phyloP scores from a whole-genome alignment of 768 basidiomycete genomes.

The Amanita thiersii region DNA sequence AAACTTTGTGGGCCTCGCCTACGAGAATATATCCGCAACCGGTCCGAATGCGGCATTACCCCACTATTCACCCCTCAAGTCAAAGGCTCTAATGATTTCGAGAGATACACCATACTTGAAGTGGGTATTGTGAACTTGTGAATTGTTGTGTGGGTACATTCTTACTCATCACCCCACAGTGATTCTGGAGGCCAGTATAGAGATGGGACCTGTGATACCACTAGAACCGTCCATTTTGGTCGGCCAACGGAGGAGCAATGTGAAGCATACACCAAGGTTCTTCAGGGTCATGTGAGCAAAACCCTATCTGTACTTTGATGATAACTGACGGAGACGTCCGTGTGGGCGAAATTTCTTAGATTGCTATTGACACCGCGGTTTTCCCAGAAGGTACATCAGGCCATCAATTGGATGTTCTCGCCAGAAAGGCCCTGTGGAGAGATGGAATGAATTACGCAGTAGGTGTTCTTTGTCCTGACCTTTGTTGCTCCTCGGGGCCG shows the following conservation, averaged over 20 bases:
- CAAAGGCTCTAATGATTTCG: conserved; percentile 64
- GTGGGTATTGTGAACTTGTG: conserved; percentile 39
- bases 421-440: conserved; percentile 83
- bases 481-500: too few species aligned
- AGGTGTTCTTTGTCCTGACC: conserved; percentile 7
- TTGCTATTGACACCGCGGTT: conserved; percentile 82
- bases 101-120: conserved; percentile 82
- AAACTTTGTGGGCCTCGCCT: conserved; percentile 78
- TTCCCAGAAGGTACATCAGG: conserved; percentile 92
- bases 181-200: conserved; percentile 89
- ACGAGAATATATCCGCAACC: conserved; percentile 83
- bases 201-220: conserved; percentile 87
- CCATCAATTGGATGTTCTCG: conserved; percentile 75
- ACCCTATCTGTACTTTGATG: conserved; percentile 10
- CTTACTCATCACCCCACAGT: conserved; percentile 28
- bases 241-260: conserved; percentile 79
- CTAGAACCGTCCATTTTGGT: conserved; percentile 80
- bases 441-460: conserved; percentile 79
- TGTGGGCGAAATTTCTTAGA: conserved; percentile 35
- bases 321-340: conserved; percentile 11
- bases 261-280: conserved; percentile 88
- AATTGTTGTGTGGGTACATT: conserved; percentile 8
- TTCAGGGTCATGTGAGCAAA: conserved; percentile 87
- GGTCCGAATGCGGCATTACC: conserved; percentile 92
- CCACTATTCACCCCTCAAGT: conserved; percentile 79